Evolutionary conservation across 495 filamentous ascomycete genomes (phyloP), one percentile per base, ranked within the genome.

Genomic region (Terfezia claveryi): DNA sequence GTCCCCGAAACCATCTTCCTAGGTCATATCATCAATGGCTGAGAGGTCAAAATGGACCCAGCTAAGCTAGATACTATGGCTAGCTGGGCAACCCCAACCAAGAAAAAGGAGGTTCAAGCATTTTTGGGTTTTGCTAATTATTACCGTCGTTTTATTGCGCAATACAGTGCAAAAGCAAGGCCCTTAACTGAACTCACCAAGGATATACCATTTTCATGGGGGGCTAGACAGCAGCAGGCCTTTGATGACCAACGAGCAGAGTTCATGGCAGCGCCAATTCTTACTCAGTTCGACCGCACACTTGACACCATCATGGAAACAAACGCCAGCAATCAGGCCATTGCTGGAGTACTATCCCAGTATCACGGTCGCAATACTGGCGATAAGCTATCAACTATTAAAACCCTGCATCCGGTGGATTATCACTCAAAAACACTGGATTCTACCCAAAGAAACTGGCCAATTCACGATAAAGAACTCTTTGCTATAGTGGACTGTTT

Each of bases 121-220:
- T 64, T 64, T 50, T n/a, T 62, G 5, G 60, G 57, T 0, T 62
- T 61, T 50, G 50, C 56, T 10, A 61, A 61, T 12, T 63, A 60
- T 44, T 60, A 63, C 20, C 44, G 50, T 1, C 32, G 56, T n/a
- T 53, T 54, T 37, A 52, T 54, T 11, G 7, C 23, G 46, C 23
- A 53, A 11, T 49, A 52, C 44, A 54, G 23, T 12, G 3, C 11
- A 3, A 38, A 61, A 36, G 38, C 20, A 17, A 53, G 36, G 46
- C 57, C 57, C 37, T 23, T 59, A 1, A 57, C 54, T n/a, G 23
- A 59, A 38, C 52, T 27, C 1, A 49, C 38, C 9, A 16, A 50
- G n/a, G 37, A 55, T 44, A 44, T n/a, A 12, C 17, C 52, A 38
- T 38, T 12, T 12, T 32, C 12, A 27, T 54, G 17, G n/a, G 16